Evolutionary conservation across 352 stramenopile genomes (phyloP).

Genomic region (Globisporangium polare): DNA sequence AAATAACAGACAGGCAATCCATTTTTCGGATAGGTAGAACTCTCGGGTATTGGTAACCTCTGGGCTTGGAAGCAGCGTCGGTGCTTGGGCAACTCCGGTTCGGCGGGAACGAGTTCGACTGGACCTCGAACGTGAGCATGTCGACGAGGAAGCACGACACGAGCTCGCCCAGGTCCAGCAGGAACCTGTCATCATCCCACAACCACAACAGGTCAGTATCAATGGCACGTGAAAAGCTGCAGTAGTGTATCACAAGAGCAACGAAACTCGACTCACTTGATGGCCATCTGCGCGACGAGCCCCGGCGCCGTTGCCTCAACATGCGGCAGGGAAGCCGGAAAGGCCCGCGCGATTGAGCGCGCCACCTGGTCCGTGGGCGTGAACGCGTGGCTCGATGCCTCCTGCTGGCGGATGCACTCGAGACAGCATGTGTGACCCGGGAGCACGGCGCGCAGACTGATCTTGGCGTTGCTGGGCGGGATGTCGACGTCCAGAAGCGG

Average conservation of each 20-base stretch:
- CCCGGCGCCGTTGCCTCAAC: slow-evolving; percentile 31
- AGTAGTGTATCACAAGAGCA: too few relatives aligned
- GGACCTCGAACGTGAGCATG: slow-evolving; percentile 30
- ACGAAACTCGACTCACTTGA: slow-evolving; percentile 25
- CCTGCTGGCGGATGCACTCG: slow-evolving; percentile 21
- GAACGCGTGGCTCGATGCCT: not conserved
- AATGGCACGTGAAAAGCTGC: too few relatives aligned
- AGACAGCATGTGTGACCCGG: slow-evolving; percentile 40
- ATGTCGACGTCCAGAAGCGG: slow-evolving; percentile 30
- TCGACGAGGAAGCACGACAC: slow-evolving; percentile 38
- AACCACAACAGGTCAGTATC: too few relatives aligned
- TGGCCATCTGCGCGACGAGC: slow-evolving; percentile 22
- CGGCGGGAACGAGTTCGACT: slow-evolving; percentile 31
- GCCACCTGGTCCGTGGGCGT: slow-evolving; percentile 24
- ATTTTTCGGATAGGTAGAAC: too few relatives aligned
- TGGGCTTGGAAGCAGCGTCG: too few relatives aligned
- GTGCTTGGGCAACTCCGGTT: slow-evolving; percentile 22
- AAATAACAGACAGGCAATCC: too few relatives aligned
- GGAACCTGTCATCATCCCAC: slow-evolving; percentile 20
- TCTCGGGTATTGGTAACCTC: too few relatives aligned
- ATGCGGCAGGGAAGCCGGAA: slow-evolving; percentile 34
- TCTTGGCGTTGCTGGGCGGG: slow-evolving; percentile 20
- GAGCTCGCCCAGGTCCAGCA: slow-evolving; percentile 32
- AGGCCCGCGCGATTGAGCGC: slow-evolving; percentile 28
- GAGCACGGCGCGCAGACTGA: slow-evolving; percentile 28